Percentiles rank a stretch among this genome's conserved stretches.
Conservation (phyloP, 2,329 filamentous ascomycete genomes). For the Apiospora aurea region DNA sequence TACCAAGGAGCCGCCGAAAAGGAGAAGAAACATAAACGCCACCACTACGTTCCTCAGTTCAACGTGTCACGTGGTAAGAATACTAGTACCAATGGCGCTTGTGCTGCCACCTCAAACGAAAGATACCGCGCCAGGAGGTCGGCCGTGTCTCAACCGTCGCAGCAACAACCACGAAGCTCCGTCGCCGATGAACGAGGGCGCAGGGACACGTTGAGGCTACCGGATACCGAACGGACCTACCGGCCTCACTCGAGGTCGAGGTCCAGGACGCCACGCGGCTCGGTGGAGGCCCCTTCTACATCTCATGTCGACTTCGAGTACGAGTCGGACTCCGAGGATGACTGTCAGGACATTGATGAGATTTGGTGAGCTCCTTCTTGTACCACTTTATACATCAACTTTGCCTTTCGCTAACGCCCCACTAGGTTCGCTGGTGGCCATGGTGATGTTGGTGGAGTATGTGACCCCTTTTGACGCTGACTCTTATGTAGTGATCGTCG, state of each 20-base stretch:
- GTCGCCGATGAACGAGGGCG: slow-evolving; percentile 31
- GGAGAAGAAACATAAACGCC: slow-evolving; percentile 29
- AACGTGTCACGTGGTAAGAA: not conserved
- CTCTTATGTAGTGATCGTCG: not conserved
- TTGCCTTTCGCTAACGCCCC: not conserved
- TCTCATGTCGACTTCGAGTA: slow-evolving; percentile 40
- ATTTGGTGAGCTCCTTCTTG: slow-evolving; percentile 58
- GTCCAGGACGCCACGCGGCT: slow-evolving; percentile 38
- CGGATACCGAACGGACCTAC: slow-evolving; percentile 39
- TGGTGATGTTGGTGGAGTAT: slow-evolving; percentile 73
- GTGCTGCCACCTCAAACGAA: slow-evolving; percentile 33
- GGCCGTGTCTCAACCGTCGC: slow-evolving; percentile 25
- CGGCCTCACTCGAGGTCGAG: slow-evolving; percentile 43
- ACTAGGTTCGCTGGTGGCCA: slow-evolving; percentile 74
- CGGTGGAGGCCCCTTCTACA: slow-evolving; percentile 39
- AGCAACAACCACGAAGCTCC: not conserved
- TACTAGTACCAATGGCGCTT: not conserved
- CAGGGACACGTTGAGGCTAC: slow-evolving; percentile 31
- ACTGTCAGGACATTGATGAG: slow-evolving; percentile 77
- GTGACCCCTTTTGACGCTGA: not conserved
- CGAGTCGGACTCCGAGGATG: slow-evolving; percentile 54
- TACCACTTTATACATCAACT: not conserved
- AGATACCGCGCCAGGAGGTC: slow-evolving; percentile 45
- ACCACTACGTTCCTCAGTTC: not conserved
- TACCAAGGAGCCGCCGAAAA: slow-evolving; percentile 52